These are phyloP conservation scores for Canavalia ensiformis DNA, from an alignment of 306 rosid species.

Conservation along the genomic window DNA sequence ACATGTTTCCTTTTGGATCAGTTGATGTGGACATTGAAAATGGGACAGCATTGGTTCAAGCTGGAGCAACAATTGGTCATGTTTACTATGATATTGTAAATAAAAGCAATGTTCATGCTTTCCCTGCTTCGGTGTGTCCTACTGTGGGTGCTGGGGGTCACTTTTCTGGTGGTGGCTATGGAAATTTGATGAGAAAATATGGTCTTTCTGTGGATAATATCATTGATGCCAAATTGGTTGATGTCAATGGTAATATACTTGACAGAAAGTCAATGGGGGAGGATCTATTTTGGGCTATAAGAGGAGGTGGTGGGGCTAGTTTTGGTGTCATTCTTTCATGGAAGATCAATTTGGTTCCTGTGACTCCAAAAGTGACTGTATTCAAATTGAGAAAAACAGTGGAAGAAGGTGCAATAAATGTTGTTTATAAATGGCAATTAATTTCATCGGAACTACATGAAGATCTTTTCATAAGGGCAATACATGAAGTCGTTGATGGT, in stretches of 20 bases:
- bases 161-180: constrained; percentile 53
- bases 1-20: constrained; percentile 33
- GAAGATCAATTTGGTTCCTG: constrained; percentile 49
- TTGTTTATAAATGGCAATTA: constrained; percentile 54
- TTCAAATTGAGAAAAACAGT: constrained; percentile 35
- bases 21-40: constrained; percentile 31
- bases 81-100: constrained; percentile 40
- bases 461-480: constrained; percentile 50
- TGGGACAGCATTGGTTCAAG: constrained; percentile 44
- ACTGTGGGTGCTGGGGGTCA: constrained; percentile 51
- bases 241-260: constrained; percentile 49
- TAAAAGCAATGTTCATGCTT: constrained; percentile 31
- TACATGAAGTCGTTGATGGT: constrained; percentile 15
- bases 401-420: constrained; percentile 37
- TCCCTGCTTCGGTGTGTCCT: constrained; percentile 48
- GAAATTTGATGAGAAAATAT: constrained; percentile 51
- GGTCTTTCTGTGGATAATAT: constrained; percentile 55
- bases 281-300: constrained; percentile 60
- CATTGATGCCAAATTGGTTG: constrained; percentile 49
- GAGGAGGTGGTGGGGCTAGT: constrained; percentile 59
- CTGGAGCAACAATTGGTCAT: constrained; percentile 51
- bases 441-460: constrained; percentile 35
- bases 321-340: constrained; percentile 60
- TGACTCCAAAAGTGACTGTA: constrained; percentile 49
- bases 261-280: constrained; percentile 55